Evolutionary conservation across 129 eudicot genomes (phyloP).

Genomic region (Deinandra increscens): DNA sequence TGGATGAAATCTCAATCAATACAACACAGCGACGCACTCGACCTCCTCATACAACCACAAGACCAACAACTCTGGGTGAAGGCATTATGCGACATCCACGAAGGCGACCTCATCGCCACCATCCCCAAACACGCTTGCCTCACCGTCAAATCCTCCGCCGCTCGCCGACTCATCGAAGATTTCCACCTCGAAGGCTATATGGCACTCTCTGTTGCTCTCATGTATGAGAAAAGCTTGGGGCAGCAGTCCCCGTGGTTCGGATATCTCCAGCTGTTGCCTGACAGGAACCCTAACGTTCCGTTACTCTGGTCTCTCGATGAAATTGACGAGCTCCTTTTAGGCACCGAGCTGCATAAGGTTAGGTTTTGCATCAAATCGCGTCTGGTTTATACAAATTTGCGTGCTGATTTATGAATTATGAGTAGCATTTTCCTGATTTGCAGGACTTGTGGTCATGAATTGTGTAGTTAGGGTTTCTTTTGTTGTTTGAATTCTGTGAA

Average conservation of each 20-base stretch:
- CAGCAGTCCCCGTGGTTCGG: constrained; percentile 62
- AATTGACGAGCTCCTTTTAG: constrained; percentile 52
- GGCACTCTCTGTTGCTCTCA: constrained; percentile 71
- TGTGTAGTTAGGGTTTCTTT: background rate
- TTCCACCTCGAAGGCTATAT: constrained; percentile 65
- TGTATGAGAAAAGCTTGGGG: constrained; percentile 77
- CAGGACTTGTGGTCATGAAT: background rate
- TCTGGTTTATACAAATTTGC: background rate
- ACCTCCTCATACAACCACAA: constrained; percentile 31
- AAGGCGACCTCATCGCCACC: constrained; percentile 77
- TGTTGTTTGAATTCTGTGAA: background rate
- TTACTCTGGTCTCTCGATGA: constrained; percentile 68
- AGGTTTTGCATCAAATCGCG: background rate
- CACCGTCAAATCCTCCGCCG: constrained; percentile 66
- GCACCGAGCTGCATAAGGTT: constrained; percentile 90
- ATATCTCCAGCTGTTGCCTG: constrained; percentile 63
- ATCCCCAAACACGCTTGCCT: constrained; percentile 84
- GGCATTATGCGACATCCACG: constrained; percentile 53
- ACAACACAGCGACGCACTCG: constrained; percentile 63
- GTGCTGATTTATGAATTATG: background rate
- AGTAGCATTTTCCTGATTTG: background rate
- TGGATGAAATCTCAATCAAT: constrained; percentile 71
- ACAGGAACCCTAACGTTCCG: constrained; percentile 51
- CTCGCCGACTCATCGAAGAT: constrained; percentile 45
- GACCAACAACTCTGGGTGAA: constrained; percentile 42